Conservation (phyloP, 164 flowering plant genomes). For the Vitis rupestris region DNA sequence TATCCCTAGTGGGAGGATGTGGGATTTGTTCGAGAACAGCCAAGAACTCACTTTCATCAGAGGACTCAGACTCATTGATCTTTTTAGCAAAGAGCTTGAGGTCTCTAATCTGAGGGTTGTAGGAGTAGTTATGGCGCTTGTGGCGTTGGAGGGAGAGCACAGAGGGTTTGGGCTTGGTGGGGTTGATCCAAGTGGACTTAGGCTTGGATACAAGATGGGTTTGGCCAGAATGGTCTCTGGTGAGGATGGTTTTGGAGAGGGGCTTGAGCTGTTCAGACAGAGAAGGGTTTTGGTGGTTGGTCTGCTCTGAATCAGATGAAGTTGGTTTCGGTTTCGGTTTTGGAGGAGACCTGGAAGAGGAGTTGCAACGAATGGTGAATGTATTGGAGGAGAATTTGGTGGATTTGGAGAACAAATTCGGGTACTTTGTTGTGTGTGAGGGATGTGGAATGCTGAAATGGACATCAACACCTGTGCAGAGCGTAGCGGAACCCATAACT, state of each 20-base stretch:
- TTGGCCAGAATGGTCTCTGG: constrained; percentile 1
- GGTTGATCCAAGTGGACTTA: constrained; percentile 91
- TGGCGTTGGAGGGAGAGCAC: constrained; percentile 80
- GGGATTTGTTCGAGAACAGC: constrained; percentile 53
- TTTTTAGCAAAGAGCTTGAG: constrained; percentile 57
- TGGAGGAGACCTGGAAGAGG: constrained; percentile 29
- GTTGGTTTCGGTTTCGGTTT: constrained; percentile 3
- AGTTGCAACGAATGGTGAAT: constrained; percentile 37
- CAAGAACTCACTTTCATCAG: constrained; percentile 39
- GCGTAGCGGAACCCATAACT: constrained; percentile 15
- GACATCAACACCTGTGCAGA: constrained; percentile 19
- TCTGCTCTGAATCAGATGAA: no score
- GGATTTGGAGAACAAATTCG: background rate
- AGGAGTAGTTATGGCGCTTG: constrained; percentile 44
- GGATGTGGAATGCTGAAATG: constrained; percentile 4
- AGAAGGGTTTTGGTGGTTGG: constrained; percentile 35
- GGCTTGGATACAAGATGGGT: constrained; percentile 56
- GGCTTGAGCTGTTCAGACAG: constrained; percentile 80
- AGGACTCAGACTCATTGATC: constrained; percentile 49
- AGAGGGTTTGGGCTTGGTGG: constrained; percentile 66
- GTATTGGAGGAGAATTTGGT: constrained; percentile 32
- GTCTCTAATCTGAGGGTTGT: constrained; percentile 66
- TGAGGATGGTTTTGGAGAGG: constrained; percentile 22
- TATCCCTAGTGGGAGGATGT: constrained; percentile 59
- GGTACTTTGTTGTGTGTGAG: constrained; percentile 13